phyloP scores from a whole-genome alignment of 1,284 basidiomycete species.

The Sphaerobolus stellatus region DNA sequence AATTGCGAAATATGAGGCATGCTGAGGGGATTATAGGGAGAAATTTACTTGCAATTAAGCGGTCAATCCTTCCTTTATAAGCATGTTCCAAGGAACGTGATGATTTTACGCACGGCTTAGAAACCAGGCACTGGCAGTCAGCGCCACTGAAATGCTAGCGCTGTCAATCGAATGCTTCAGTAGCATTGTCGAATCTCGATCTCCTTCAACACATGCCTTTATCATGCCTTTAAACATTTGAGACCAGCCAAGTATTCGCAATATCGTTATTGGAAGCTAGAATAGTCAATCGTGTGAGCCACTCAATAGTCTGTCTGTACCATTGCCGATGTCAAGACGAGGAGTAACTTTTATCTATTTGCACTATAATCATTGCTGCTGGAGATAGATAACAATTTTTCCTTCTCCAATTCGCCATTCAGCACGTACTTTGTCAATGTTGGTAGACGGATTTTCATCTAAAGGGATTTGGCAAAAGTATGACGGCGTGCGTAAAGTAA shows the following conservation, averaged over 20 bases:
- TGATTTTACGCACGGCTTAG: no score
- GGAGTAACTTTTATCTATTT: background rate
- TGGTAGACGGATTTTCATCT: slow-evolving; percentile 35
- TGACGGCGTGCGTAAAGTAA: slow-evolving; percentile 12
- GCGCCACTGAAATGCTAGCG: no score
- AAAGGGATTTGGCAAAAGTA: slow-evolving; percentile 9
- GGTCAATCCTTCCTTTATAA: no score
- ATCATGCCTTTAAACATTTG: background rate
- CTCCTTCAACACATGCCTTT: no score
- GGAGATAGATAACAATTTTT: slow-evolving; percentile 38
- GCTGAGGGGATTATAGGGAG: no score
- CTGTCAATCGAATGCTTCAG: no score
- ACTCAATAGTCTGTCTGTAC: background rate
- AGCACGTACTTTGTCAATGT: slow-evolving; percentile 58
- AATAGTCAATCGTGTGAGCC: background rate
- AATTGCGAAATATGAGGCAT: no score
- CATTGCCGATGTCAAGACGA: background rate
- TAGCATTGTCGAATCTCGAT: no score
- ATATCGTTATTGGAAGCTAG: background rate
- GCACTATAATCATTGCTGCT: background rate
- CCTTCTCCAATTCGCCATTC: slow-evolving; percentile 62
- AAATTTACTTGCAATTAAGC: no score
- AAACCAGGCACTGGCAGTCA: no score
- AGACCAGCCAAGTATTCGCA: background rate
- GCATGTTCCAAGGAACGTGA: no score